Evolutionary conservation across 106 monocot genomes (phyloP), one percentile per base, ranked within the genome.

Genomic region (Allium sativum): DNA sequence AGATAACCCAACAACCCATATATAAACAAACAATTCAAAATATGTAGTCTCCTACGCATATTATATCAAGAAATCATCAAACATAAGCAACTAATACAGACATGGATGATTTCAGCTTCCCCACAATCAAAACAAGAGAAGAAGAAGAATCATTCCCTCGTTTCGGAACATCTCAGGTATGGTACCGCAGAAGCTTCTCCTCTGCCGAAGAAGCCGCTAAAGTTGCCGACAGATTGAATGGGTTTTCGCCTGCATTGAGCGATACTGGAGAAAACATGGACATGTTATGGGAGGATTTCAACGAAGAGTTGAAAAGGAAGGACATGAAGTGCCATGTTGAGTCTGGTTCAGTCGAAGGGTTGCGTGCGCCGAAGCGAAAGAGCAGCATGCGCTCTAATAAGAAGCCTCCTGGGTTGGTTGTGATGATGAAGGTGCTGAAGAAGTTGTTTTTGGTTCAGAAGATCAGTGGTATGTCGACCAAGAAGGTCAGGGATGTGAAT

Each of bases 201-300:
- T 52, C 59, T 0, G 45, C 12, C 11, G 66, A 61, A 5, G 48
- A 48, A n/a, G 10, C 14, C 18, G 19, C 9, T 4, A 15, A 13
- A 8, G 58, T 15, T 18, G 7, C 8, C 7, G 14, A 19, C 21
- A 6, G 12, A 10, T 15, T 58, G 6, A 58, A 31, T 22, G 20
- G 10, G 1, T 44, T 31, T 17, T 15, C n/a, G 19, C 18, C 18
- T 16, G 55, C 55, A 55, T 55, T 55, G 42, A 18, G n/a, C 17
- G 20, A 46, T 7, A 53, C 72, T 12, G 72, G 73, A 52, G 84
- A 84, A 42, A 66, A 52, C 61, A 84, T 84, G 84, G 84, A 84
- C 59, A 53, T 63, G 73, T 65, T 84, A 9, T 84, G 84, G 84
- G 84, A 84, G 62, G 70, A 84, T n/a, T 76, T 84, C 69, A 84